Evolutionary conservation across 129 eudicot species (phyloP), one percentile per base, ranked within the genome.

Genomic region (Flaveria trinervia): DNA sequence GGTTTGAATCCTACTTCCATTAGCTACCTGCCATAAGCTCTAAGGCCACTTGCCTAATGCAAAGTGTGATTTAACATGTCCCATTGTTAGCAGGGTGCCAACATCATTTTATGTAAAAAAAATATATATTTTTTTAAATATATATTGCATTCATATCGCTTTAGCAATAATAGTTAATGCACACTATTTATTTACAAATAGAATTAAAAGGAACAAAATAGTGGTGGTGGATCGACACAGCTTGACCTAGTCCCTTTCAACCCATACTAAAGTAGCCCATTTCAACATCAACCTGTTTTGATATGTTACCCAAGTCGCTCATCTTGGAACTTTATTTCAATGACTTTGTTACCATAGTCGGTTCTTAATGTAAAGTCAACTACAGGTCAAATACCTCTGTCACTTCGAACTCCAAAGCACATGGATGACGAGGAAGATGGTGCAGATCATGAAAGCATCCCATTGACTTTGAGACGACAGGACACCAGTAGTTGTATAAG

Each of bases 361-460:
- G 48, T 64, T 66, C 26, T 78, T 77, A 50, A 77, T 69, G 45
- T 44, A 6, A 68, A 73, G 43, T 76, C 46, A 41, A 72, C 48
- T 72, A 23, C 83, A 92, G 96, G 98, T 76, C 74, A 83, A 8
- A 50, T 80, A 7, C 56, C 82, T 54, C 23, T 75, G 41, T 62
- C 94, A 15, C 59, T 76, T 71, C 79, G 85, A 74, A 73, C 85
- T 26, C 84, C 85, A 0, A 93, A 90, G 85, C 88, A 90, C 65
- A 57, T 80, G 46, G 90, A 80, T 22, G 92, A 84, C 41, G 98
- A 80, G 62, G 96, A 87, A 57, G 84, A 86, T 68, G 88, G 88
- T 81, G 85, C 85, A 73, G 90, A 82, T 81, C 83, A 79, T 66
- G 98, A 93, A 83, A 92, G 97, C 43, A 84, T 90, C 51, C 98